phyloP scores from a whole-genome alignment of 768 basidiomycete genomes.

The Sistotremastrum suecicum region DNA sequence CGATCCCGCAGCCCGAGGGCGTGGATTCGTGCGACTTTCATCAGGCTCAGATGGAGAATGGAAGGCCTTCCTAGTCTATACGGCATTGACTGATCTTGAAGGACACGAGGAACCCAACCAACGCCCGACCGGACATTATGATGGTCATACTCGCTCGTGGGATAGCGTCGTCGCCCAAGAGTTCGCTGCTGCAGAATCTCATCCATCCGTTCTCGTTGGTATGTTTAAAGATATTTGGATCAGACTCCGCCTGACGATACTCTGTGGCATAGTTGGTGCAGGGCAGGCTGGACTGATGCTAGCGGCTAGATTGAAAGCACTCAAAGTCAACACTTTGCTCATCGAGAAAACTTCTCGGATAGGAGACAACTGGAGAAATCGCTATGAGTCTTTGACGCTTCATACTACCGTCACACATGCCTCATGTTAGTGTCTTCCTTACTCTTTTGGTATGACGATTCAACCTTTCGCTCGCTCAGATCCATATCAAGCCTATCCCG shows the following conservation, averaged over 20 bases:
- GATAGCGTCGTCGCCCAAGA: constrained; percentile 30
- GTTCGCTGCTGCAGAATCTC: constrained; percentile 37
- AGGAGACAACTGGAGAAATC: constrained; percentile 46
- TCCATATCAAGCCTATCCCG: constrained; percentile 24
- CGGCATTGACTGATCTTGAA: constrained; percentile 42
- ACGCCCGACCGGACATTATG: constrained; percentile 39
- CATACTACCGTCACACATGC: constrained; percentile 26
- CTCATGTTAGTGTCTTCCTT: too few species aligned
- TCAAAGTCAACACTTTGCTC: constrained; percentile 41
- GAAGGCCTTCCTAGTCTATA: constrained; percentile 48
- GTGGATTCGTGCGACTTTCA: constrained; percentile 8
- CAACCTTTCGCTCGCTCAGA: constrained; percentile 12
- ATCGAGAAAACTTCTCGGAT: constrained; percentile 38
- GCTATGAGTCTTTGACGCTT: constrained; percentile 43
- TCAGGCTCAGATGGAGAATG: constrained; percentile 19
- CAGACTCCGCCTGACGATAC: too few species aligned
- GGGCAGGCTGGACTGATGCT: constrained; percentile 55
- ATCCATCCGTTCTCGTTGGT: constrained; percentile 28
- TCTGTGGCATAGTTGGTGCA: constrained; percentile 33
- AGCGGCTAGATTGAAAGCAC: constrained; percentile 49
- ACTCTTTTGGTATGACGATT: too few species aligned
- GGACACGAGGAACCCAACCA: constrained; percentile 23
- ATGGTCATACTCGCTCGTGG: constrained; percentile 27
- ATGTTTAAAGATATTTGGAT: constrained; percentile 2
- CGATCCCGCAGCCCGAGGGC: background rate